A percentile compares a stretch with the other conserved stretches of the same genome.
Conservation (phyloP, 768 basidiomycete species). For the Trametes cubensis region DNA sequence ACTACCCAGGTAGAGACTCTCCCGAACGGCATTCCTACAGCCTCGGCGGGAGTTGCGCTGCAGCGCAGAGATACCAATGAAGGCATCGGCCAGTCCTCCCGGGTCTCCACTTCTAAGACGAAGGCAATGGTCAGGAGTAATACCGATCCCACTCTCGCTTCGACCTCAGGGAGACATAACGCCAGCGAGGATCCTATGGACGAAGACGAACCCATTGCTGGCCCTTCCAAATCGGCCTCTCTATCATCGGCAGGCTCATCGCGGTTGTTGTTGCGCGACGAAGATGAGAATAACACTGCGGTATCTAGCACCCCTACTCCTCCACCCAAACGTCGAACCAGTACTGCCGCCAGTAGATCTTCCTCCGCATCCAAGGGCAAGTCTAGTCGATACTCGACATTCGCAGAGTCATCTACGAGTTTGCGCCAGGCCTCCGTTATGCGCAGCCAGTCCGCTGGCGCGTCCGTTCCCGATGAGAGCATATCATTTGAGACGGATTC, state of each 20-base stretch:
- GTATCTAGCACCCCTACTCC: conserved; percentile 18
- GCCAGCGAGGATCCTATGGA: neutral
- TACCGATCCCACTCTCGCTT: neutral
- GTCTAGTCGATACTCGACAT: neutral
- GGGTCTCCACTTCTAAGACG: neutral
- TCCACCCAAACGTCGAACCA: neutral
- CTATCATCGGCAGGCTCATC: neutral
- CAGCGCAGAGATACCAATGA: conserved; percentile 4
- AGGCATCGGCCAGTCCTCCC: neutral
- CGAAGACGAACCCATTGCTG: neutral
- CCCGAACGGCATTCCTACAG: neutral
- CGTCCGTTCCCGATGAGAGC: neutral
- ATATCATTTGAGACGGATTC: neutral
- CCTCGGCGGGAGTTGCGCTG: neutral
- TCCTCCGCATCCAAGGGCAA: neutral
- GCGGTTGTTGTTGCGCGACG: no score
- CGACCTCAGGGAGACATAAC: neutral
- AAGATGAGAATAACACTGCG: conserved; percentile 1
- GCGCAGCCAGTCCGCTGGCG: neutral
- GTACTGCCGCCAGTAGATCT: neutral
- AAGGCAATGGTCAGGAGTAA: neutral
- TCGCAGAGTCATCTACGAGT: conserved; percentile 9
- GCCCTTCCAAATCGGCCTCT: neutral
- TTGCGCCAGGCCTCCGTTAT: neutral
- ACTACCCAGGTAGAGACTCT: neutral